Evolutionary conservation across 495 filamentous ascomycete genomes (phyloP).

Genomic region (Venustampulla echinocandica): DNA sequence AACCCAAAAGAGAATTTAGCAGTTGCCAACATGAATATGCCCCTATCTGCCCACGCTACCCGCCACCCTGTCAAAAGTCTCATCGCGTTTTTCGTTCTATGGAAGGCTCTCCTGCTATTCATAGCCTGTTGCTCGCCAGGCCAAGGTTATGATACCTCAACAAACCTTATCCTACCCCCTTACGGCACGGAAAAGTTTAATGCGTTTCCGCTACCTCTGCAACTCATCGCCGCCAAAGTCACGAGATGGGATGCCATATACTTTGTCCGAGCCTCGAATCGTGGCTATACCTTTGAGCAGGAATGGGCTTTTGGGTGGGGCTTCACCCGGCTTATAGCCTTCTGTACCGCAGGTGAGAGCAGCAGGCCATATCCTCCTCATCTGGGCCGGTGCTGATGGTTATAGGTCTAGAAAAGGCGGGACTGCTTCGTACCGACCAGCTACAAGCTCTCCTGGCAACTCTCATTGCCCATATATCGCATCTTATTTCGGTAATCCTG

Average conservation of each 20-base stretch:
- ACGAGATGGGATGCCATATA: constrained; percentile 92
- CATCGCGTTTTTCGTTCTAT: constrained; percentile 37
- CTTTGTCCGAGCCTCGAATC: constrained; percentile 56
- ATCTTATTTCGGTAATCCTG: constrained; percentile 55
- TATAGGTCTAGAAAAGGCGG: constrained; percentile 6
- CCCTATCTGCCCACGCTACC: too few species aligned
- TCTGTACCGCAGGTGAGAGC: constrained; percentile 13
- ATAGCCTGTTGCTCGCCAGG: constrained; percentile 58
- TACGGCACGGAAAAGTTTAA: constrained; percentile 35
- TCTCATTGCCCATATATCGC: constrained; percentile 52
- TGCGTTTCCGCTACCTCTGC: constrained; percentile 51
- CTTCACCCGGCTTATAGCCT: constrained; percentile 13
- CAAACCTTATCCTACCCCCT: constrained; percentile 42
- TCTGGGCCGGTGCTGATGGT: constrained; percentile 6
- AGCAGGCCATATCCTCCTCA: not conserved
- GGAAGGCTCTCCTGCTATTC: constrained; percentile 66
- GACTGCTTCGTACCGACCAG: constrained; percentile 5
- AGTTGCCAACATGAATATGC: too few species aligned
- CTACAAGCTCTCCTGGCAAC: constrained; percentile 38
- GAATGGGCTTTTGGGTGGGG: constrained; percentile 84
- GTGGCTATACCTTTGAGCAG: constrained; percentile 82
- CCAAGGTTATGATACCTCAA: constrained; percentile 85
- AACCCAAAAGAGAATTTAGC: too few species aligned
- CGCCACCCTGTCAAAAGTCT: constrained; percentile 14
- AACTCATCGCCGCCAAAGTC: constrained; percentile 42